Conservation (phyloP, 2,329 filamentous ascomycete genomes). For the Colletotrichum sp. region DNA sequence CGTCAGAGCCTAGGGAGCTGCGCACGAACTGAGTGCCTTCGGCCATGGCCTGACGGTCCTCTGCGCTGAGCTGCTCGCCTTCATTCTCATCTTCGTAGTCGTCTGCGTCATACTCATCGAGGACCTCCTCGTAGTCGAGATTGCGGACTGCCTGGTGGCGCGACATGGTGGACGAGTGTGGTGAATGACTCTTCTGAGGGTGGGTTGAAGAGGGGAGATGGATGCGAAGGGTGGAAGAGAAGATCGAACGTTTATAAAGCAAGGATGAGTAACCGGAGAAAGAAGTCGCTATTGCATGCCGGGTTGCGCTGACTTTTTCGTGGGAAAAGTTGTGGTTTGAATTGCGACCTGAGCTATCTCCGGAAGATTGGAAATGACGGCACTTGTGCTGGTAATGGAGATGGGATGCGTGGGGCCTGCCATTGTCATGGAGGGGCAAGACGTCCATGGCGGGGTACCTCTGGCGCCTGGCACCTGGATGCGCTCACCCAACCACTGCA, state of each 20-base stretch:
- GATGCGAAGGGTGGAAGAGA: background rate
- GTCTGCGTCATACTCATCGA: slow-evolving; percentile 54
- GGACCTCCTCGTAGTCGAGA: slow-evolving; percentile 52
- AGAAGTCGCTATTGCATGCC: background rate
- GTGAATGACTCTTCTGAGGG: background rate
- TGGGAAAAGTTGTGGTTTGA: background rate
- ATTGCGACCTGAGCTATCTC: background rate
- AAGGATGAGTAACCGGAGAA: background rate
- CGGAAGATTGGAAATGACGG: slow-evolving; percentile 11
- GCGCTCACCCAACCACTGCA: background rate
- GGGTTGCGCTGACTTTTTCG: background rate
- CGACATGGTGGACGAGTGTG: slow-evolving; percentile 41
- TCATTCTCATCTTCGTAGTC: slow-evolving; percentile 50
- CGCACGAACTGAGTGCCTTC: slow-evolving; percentile 71
- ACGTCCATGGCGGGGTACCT: slow-evolving; percentile 17
- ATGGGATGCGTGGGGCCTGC: slow-evolving; percentile 9
- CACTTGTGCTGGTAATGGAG: slow-evolving; percentile 16
- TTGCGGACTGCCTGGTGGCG: slow-evolving; percentile 53
- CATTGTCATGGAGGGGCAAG: slow-evolving; percentile 21
- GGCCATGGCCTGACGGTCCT: slow-evolving; percentile 60
- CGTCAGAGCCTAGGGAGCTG: slow-evolving; percentile 65
- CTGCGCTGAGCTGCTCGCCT: slow-evolving; percentile 50
- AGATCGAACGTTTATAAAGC: background rate
- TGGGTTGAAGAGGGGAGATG: background rate
- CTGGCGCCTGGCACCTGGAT: background rate